A percentile compares a stretch with the other conserved stretches of the same genome.
Conservation (phyloP, 2,329 filamentous ascomycete species). For the Paraphaeosphaeria sporulosa region DNA sequence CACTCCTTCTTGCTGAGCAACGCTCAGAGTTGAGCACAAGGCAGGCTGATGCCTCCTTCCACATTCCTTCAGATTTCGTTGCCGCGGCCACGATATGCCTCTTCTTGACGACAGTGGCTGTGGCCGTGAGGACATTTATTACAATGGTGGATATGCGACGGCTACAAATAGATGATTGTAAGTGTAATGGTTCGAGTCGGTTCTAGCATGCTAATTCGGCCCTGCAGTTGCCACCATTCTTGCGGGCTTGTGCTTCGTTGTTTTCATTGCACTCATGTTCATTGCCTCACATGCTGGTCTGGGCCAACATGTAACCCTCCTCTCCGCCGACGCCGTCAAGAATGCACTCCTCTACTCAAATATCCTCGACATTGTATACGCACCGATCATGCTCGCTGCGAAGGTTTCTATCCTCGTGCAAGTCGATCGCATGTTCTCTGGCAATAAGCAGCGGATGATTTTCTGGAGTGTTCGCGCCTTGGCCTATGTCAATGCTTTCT, state of each 20-base stretch:
- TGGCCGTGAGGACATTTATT: conserved; percentile 17
- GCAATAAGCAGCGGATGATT: conserved; percentile 14
- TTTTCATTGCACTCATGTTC: conserved; percentile 16
- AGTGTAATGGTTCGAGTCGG: not conserved
- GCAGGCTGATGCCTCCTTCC: conserved; percentile 12
- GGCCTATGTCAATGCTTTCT: conserved; percentile 26
- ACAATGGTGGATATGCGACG: conserved; percentile 16
- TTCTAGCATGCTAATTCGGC: not conserved
- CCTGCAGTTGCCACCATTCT: conserved; percentile 16
- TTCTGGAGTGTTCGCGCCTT: conserved; percentile 27
- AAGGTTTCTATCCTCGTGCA: conserved; percentile 31
- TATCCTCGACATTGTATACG: conserved; percentile 23
- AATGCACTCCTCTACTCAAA: conserved; percentile 14
- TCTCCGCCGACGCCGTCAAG: conserved; percentile 15
- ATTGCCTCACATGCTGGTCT: conserved; percentile 14
- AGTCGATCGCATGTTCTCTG: conserved; percentile 25
- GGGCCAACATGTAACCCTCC: not conserved
- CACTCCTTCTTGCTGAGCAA: conserved; percentile 3
- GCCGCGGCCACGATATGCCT: conserved; percentile 22
- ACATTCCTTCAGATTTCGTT: conserved; percentile 17
- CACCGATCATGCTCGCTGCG: conserved; percentile 23
- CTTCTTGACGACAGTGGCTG: conserved; percentile 18
- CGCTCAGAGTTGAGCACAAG: conserved; percentile 7
- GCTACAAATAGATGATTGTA: conserved; percentile 23
- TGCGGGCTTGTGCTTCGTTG: conserved; percentile 15